Evolutionary conservation across 495 filamentous ascomycete species (phyloP).

Genomic region (Aspergillus affinis): DNA sequence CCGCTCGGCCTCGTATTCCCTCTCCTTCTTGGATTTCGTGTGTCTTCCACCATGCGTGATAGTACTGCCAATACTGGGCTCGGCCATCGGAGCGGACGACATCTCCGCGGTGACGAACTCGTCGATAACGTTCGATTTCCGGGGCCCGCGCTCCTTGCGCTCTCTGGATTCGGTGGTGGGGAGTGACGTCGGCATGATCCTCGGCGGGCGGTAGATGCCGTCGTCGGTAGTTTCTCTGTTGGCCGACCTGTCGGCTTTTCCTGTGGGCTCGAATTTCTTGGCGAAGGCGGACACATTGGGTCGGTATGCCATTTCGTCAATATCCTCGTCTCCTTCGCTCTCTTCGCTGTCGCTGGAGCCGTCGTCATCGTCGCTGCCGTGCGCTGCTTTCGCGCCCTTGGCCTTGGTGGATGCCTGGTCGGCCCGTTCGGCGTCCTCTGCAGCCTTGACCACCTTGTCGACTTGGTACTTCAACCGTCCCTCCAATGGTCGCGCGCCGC

Average conservation of each 20-base stretch:
- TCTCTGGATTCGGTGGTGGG: conserved; percentile 61
- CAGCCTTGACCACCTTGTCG: conserved; percentile 84
- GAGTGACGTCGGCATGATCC: conserved; percentile 71
- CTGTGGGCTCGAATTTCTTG: conserved; percentile 35
- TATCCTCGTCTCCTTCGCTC: conserved; percentile 39
- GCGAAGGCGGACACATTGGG: conserved; percentile 62
- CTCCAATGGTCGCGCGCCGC: conserved; percentile 87
- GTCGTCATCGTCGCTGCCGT: conserved; percentile 28
- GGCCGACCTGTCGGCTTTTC: conserved; percentile 22
- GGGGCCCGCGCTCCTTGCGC: conserved; percentile 42
- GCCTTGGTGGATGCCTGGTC: conserved; percentile 27
- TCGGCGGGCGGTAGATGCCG: conserved; percentile 80
- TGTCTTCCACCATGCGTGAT: conserved; percentile 71
- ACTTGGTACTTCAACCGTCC: conserved; percentile 81
- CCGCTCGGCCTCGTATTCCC: conserved; percentile 67
- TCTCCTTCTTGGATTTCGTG: conserved; percentile 68
- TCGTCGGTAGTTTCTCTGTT: conserved; percentile 34
- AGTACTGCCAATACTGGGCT: conserved; percentile 82
- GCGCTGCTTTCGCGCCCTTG: conserved; percentile 28
- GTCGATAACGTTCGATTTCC: conserved; percentile 76
- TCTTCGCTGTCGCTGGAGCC: conserved; percentile 35
- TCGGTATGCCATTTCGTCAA: conserved; percentile 66
- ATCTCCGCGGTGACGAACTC: conserved; percentile 82
- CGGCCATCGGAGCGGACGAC: conserved; percentile 69
- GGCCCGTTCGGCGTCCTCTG: conserved; percentile 66